Evolutionary conservation across 495 filamentous ascomycete species (phyloP), one percentile per base, ranked within the genome.

Genomic region (Achaetomiella virescens): DNA sequence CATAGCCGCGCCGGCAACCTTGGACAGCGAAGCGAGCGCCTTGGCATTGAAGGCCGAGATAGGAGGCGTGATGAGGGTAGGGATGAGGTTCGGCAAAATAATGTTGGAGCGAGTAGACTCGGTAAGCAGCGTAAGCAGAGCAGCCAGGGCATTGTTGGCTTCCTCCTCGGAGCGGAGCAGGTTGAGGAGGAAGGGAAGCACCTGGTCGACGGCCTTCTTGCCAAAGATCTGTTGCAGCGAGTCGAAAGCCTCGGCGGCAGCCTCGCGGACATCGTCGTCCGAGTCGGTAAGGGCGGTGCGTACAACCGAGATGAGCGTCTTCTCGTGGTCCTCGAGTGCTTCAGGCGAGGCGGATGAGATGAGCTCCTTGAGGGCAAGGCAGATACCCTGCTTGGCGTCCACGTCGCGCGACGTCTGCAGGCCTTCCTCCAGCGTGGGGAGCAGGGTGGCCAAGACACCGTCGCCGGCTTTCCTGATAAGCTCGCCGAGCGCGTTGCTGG

Each of bases 391-490:
- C 69, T 88, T 95, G 54, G 91, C 87, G 73, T 97, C 90, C 17
- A 91, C 87, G 72, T 98, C 93, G 20, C 85, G 87, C 22, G 92
- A 89, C 5, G 79, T 87, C 59, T 91, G 88, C 36, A 98, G 78
- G 35, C 93, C 91, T 68, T 96, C 91, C 65, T 97, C 91, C 31
- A 98, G 82, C 9, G 91, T 91, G 17, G 93, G 93, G 48, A 98
- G 73, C 54, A 98, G 74, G 44, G 83, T 95, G 12, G 91, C 81
- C 55, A 98, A 72, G 48, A 98, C 91, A 49, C 90, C 87, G 64
- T 97, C 93, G 51, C 93, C 93, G 61, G 92, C 91, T 72, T 96
- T 98, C 58, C 93, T 83, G 61, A 98, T 97, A 25, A 98, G 78
- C 66, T 98, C 93, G 61, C 93, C 95, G 47, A 98, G 78, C 11